phyloP scores from a whole-genome alignment of 2,329 filamentous ascomycete genomes.

The Colletotrichum sojae region DNA sequence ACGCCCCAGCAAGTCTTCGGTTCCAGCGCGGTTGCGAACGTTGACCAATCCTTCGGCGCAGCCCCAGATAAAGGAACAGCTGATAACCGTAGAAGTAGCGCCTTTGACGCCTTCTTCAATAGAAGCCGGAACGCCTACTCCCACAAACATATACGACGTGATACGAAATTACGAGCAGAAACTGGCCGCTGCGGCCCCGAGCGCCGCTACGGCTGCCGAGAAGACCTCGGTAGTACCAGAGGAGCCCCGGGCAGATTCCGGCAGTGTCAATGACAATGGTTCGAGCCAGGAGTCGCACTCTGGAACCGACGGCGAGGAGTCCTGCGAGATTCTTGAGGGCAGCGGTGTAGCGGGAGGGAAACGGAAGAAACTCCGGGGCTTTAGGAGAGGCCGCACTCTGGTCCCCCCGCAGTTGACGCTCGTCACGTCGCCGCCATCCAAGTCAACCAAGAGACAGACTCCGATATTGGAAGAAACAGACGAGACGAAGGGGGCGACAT shows the following conservation, averaged over 20 bases:
- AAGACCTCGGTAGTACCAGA: neutral
- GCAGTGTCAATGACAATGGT: constrained; percentile 2
- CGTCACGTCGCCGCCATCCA: constrained; percentile 58
- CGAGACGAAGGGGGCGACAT: constrained; percentile 50
- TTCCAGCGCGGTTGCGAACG: neutral
- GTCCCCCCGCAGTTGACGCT: constrained; percentile 48
- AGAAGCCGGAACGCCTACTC: constrained; percentile 27
- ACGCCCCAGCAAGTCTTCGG: neutral
- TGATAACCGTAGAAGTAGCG: constrained; percentile 17
- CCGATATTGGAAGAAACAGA: constrained; percentile 37
- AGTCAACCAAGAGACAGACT: constrained; percentile 40
- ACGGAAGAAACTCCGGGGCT: constrained; percentile 49
- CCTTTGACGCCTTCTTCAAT: constrained; percentile 9
- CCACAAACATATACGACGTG: constrained; percentile 39
- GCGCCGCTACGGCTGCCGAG: neutral
- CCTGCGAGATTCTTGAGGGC: constrained; percentile 50
- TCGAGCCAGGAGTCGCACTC: constrained; percentile 18
- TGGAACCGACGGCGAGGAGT: constrained; percentile 32
- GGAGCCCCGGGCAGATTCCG: neutral
- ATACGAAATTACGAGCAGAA: constrained; percentile 41
- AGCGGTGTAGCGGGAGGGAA: constrained; percentile 48
- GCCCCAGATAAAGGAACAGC: constrained; percentile 29
- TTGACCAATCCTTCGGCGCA: constrained; percentile 1
- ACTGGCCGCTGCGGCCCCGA: constrained; percentile 19
- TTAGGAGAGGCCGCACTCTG: constrained; percentile 48